phyloP scores from a whole-genome alignment of 345 rosid genomes.

The Balakata baccata region DNA sequence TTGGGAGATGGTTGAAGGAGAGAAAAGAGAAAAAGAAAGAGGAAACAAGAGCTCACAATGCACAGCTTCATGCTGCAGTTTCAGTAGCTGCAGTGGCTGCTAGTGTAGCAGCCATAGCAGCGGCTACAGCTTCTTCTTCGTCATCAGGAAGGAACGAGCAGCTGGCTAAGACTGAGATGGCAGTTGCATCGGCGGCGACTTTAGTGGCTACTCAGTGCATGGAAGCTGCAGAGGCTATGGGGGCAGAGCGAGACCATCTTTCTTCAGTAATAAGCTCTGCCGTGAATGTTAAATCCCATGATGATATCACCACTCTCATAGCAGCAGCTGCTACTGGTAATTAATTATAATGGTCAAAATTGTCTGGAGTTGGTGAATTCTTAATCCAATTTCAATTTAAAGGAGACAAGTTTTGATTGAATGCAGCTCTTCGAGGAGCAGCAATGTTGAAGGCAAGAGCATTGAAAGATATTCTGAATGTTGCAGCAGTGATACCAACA shows the following conservation, averaged over 20 bases:
- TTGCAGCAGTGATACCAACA: slow-evolving; percentile 67
- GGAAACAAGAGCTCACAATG: slow-evolving; percentile 78
- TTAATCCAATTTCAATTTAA: background rate
- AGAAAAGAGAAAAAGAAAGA: slow-evolving; percentile 92
- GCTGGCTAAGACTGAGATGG: slow-evolving; percentile 66
- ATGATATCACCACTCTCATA: slow-evolving; percentile 80
- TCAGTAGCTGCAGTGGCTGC: slow-evolving; percentile 94
- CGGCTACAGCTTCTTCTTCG: slow-evolving; percentile 73
- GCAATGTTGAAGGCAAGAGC: slow-evolving; percentile 92
- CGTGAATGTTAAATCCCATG: slow-evolving; percentile 80
- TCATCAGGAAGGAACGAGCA: slow-evolving; percentile 60
- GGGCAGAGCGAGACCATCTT: slow-evolving; percentile 80
- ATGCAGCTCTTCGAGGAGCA: slow-evolving; percentile 84
- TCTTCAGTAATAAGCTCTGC: slow-evolving; percentile 85
- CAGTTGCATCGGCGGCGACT: slow-evolving; percentile 89
- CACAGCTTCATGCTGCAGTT: slow-evolving; percentile 82
- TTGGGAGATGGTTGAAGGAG: slow-evolving; percentile 95
- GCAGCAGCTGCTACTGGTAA: slow-evolving; percentile 97
- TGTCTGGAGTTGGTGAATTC: background rate
- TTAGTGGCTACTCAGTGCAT: slow-evolving; percentile 97
- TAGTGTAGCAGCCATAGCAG: slow-evolving; percentile 78
- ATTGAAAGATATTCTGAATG: slow-evolving; percentile 69
- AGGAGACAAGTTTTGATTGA: background rate
- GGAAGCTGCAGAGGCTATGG: slow-evolving; percentile 87
- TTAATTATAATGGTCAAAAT: background rate